Evolutionary conservation across 2,329 filamentous ascomycete genomes (phyloP).

Genomic region (Beauveria rudraprayagi): DNA sequence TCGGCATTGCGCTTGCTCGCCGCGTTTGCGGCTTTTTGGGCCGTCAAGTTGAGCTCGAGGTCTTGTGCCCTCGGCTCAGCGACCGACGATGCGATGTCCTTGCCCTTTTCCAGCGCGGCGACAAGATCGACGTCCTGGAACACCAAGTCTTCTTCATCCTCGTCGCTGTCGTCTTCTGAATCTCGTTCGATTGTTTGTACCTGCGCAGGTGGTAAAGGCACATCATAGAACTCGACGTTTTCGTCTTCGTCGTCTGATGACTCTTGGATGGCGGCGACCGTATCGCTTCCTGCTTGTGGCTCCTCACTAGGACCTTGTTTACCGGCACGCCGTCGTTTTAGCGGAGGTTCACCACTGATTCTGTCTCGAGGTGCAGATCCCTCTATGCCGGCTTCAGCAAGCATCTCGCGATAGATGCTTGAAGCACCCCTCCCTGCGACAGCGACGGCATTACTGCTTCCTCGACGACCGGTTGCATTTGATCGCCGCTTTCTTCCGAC

Average conservation of each 20-base stretch:
- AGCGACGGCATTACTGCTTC: slow-evolving; percentile 4
- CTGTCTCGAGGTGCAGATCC: slow-evolving; percentile 13
- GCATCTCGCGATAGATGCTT: slow-evolving; percentile 41
- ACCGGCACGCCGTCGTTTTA: slow-evolving; percentile 29
- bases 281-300: slow-evolving; percentile 1
- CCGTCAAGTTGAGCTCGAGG: slow-evolving; percentile 46
- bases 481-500: slow-evolving; percentile 23
- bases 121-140: slow-evolving; percentile 44
- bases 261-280: not conserved
- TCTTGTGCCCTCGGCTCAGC: slow-evolving; percentile 22
- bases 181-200: slow-evolving; percentile 44
- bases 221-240: slow-evolving; percentile 42
- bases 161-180: slow-evolving; percentile 37
- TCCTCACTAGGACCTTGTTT: not conserved
- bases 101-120: slow-evolving; percentile 17
- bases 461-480: slow-evolving; percentile 14
- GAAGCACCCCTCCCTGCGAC: slow-evolving; percentile 20
- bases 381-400: slow-evolving; percentile 38
- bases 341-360: slow-evolving; percentile 29
- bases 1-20: slow-evolving; percentile 25
- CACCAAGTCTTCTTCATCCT: slow-evolving; percentile 26
- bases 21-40: slow-evolving; percentile 30
- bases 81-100: slow-evolving; percentile 11
- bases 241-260: slow-evolving; percentile 28
- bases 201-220: slow-evolving; percentile 37